Evolutionary conservation across 176 grass and related monocot genomes (phyloP).

Genomic region (Eleusine indica): DNA sequence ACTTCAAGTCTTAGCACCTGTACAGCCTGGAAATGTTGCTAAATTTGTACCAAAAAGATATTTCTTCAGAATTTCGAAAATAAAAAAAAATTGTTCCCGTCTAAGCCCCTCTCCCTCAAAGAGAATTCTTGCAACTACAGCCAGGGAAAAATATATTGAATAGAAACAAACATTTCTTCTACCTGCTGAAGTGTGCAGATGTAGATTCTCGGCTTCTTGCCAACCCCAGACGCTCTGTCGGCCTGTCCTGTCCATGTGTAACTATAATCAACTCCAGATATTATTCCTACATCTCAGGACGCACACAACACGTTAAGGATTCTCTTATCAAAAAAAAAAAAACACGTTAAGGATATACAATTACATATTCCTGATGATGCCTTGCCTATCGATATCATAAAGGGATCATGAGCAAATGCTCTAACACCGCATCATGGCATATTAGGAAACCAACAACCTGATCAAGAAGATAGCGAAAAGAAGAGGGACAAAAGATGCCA

Average conservation of each 20-base stretch:
- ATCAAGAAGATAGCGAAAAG: not conserved
- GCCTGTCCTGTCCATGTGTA: conserved; percentile 34
- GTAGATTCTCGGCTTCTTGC: not conserved
- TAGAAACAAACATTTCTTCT: not conserved
- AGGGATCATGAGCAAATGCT: conserved; percentile 11
- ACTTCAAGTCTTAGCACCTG: not conserved
- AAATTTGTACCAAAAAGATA: not conserved
- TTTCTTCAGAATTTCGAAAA: not conserved
- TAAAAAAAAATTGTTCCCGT: not conserved
- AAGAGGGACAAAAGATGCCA: not conserved
- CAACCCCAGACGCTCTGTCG: conserved; percentile 25
- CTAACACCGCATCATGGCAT: conserved; percentile 2
- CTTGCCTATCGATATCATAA: not conserved
- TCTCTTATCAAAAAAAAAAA: not conserved
- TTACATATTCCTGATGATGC: not conserved
- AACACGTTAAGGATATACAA: conserved; percentile 14
- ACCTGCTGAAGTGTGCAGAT: conserved; percentile 4
- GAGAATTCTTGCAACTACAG: not conserved
- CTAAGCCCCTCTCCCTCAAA: not conserved
- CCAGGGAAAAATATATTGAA: not conserved
- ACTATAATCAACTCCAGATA: not conserved
- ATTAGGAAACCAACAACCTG: not conserved
- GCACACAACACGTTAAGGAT: conserved; percentile 8
- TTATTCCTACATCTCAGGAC: conserved; percentile 10
- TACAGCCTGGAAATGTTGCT: not conserved